Evolutionary conservation across 495 filamentous ascomycete genomes (phyloP).

Genomic region (Hypoxylon fragiforme): DNA sequence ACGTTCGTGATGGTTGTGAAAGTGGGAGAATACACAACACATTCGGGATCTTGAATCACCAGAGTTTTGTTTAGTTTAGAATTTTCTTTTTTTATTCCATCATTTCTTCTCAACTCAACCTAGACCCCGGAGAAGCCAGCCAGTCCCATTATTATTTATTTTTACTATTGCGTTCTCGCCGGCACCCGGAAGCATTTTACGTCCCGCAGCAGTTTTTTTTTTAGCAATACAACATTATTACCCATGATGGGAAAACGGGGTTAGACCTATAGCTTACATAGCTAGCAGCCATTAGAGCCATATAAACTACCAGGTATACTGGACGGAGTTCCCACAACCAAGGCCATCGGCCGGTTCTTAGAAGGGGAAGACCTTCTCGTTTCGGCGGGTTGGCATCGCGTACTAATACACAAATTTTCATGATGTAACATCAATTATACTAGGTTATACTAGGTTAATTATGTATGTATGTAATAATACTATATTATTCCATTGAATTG

Average conservation of each 20-base stretch:
- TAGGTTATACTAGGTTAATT: too few relatives aligned
- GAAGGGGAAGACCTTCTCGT: constrained; percentile 26
- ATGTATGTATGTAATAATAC: too few relatives aligned
- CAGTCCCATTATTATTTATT: constrained; percentile 13
- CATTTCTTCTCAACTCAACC: constrained; percentile 14
- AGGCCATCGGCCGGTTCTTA: too few relatives aligned
- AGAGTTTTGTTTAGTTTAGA: too few relatives aligned
- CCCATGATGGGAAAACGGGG: constrained; percentile 8
- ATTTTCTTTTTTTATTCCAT: constrained; percentile 1
- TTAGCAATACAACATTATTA: constrained; percentile 22
- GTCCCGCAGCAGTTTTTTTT: constrained; percentile 27
- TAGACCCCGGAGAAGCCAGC: constrained; percentile 11
- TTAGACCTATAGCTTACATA: too few relatives aligned
- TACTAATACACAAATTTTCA: constrained; percentile 26
- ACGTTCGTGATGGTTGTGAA: neutral
- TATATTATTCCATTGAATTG: too few relatives aligned
- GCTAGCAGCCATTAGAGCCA: too few relatives aligned
- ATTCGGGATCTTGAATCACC: constrained; percentile 2
- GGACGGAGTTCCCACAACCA: constrained; percentile 19
- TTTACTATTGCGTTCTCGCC: constrained; percentile 1
- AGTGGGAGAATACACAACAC: neutral
- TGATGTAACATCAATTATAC: constrained; percentile 29
- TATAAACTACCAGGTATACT: too few relatives aligned
- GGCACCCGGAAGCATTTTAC: constrained; percentile 22
- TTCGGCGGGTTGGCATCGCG: constrained; percentile 18